phyloP scores from a whole-genome alignment of 2,329 filamentous ascomycete genomes.

The Neofusicoccum parvum region DNA sequence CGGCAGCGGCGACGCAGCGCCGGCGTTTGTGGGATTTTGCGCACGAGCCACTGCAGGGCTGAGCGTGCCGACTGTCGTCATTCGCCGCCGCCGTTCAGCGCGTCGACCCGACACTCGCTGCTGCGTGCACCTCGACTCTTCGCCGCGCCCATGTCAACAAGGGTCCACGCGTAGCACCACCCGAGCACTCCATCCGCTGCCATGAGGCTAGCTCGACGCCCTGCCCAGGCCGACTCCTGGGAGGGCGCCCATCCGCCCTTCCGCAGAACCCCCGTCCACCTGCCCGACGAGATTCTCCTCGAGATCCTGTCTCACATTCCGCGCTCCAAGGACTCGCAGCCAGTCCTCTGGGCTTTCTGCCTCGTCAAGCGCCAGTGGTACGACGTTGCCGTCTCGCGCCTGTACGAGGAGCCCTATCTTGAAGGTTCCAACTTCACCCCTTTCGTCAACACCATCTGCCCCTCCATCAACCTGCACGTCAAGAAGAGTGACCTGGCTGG shows the following conservation, averaged over 20 bases:
- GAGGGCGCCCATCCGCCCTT: background rate
- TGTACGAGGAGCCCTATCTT: conserved; percentile 58
- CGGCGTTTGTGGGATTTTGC: no score
- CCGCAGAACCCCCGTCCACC: conserved; percentile 32
- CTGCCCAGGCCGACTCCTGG: background rate
- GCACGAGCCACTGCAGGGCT: background rate
- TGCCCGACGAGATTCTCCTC: conserved; percentile 58
- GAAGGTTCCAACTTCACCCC: conserved; percentile 55
- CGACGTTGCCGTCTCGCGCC: conserved; percentile 49
- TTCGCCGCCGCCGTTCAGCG: background rate
- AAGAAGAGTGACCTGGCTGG: conserved; percentile 51
- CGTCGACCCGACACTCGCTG: background rate
- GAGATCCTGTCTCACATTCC: conserved; percentile 51
- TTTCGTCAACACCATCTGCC: conserved; percentile 59
- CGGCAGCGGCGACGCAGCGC: no score
- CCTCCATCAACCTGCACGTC: conserved; percentile 52
- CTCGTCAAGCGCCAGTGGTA: conserved; percentile 58
- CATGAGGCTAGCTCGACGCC: conserved; percentile 2
- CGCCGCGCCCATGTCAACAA: background rate
- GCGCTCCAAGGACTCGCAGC: conserved; percentile 44
- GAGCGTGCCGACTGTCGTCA: background rate
- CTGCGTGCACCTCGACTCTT: background rate
- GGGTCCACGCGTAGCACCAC: background rate
- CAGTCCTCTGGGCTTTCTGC: conserved; percentile 54
- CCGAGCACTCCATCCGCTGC: background rate